Conservation (phyloP, 352 stramenopile genomes). For the Globisporangium takayamanum region DNA sequence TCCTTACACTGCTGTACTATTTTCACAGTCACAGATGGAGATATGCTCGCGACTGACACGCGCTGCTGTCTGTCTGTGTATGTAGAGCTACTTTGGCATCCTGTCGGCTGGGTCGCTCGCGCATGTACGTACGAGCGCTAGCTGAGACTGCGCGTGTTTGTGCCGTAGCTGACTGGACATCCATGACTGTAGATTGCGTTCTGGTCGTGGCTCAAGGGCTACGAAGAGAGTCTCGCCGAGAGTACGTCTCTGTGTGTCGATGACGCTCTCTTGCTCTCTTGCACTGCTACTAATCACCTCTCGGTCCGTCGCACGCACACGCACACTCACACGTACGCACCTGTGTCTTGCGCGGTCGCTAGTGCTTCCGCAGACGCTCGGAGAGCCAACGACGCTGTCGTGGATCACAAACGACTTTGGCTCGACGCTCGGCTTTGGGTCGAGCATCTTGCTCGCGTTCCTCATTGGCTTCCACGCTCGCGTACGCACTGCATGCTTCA, state of each 20-base stretch:
- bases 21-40: not conserved
- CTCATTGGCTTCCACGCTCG: slow-evolving; percentile 78
- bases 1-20: not conserved
- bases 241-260: slow-evolving; percentile 22
- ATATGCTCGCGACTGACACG: too few species aligned
- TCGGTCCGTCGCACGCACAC: not conserved
- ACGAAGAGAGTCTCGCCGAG: slow-evolving; percentile 76
- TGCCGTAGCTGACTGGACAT: not conserved
- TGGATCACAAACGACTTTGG: slow-evolving; percentile 77
- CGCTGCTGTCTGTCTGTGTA: not conserved
- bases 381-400: slow-evolving; percentile 72
- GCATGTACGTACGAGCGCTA: slow-evolving; percentile 35
- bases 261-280: too few species aligned
- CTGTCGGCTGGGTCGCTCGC: slow-evolving; percentile 71
- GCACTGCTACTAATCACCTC: too few species aligned
- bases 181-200: slow-evolving; percentile 61
- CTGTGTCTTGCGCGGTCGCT: not conserved
- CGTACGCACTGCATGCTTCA: slow-evolving; percentile 22
- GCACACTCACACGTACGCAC: not conserved
- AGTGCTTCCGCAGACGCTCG: slow-evolving; percentile 51
- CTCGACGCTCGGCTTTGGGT: slow-evolving; percentile 74
- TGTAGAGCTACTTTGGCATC: slow-evolving; percentile 75
- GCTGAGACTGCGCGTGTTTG: not conserved
- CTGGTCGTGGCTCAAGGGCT: slow-evolving; percentile 87
- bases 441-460: slow-evolving; percentile 70